Conservation (phyloP, 2,329 filamentous ascomycete genomes). For the Nemania serpens region DNA sequence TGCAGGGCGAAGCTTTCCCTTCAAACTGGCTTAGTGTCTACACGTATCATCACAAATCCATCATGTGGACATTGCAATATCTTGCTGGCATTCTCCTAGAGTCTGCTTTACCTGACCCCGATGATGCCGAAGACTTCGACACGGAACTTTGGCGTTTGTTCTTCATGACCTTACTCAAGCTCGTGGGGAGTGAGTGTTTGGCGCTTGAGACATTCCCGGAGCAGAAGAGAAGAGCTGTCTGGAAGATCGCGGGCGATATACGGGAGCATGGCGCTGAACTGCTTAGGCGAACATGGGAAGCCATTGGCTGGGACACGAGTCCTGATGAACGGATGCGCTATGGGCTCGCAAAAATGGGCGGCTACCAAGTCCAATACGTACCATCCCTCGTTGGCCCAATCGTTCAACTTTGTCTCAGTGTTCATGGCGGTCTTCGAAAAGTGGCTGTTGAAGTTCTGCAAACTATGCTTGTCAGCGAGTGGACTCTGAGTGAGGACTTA, state of each 20-base stretch:
- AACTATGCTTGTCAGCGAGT: slow-evolving; percentile 98
- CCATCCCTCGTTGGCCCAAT: slow-evolving; percentile 89
- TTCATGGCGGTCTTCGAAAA: slow-evolving; percentile 85
- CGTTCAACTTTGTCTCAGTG: slow-evolving; percentile 90
- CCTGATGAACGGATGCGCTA: slow-evolving; percentile 78
- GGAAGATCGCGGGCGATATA: slow-evolving; percentile 98
- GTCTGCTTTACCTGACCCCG: slow-evolving; percentile 82
- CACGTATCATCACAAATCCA: slow-evolving; percentile 90
- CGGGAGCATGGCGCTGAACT: slow-evolving; percentile 88
- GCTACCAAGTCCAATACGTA: slow-evolving; percentile 98
- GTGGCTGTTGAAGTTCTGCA: slow-evolving; percentile 93
- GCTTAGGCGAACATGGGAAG: slow-evolving; percentile 85
- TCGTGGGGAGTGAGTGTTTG: slow-evolving; percentile 86
- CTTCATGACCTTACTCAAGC: slow-evolving; percentile 84
- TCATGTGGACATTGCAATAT: slow-evolving; percentile 83
- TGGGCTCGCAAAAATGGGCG: slow-evolving; percentile 82
- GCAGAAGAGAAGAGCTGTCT: slow-evolving; percentile 92
- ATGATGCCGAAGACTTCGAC: slow-evolving; percentile 89
- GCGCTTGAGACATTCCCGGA: slow-evolving; percentile 96
- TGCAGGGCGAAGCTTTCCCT: slow-evolving; percentile 89
- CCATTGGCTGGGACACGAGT: slow-evolving; percentile 93
- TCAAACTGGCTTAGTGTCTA: slow-evolving; percentile 88
- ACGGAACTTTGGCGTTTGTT: slow-evolving; percentile 94
- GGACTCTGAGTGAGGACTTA: slow-evolving; percentile 92
- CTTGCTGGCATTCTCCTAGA: slow-evolving; percentile 80